Percentiles rank a stretch among this genome's conserved stretches.
phyloP scores from a whole-genome alignment of 768 basidiomycete species.

The Phlebiopsis flavidoalba region DNA sequence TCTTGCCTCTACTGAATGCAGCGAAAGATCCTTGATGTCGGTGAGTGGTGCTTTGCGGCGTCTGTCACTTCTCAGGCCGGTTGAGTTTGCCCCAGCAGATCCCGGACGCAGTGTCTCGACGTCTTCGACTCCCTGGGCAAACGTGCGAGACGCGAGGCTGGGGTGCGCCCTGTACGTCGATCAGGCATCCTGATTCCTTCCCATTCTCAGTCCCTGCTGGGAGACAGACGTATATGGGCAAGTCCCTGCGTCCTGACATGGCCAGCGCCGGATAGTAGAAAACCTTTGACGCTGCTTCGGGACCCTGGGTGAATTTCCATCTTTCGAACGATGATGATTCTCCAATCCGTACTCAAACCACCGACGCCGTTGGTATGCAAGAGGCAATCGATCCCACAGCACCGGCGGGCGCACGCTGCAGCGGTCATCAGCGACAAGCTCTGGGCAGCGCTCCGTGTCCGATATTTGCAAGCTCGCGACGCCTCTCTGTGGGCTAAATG shows the following conservation, averaged over 20 bases:
- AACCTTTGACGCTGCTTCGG: neutral
- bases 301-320: neutral
- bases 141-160: no score
- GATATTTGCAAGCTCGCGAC: neutral
- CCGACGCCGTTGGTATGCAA: neutral
- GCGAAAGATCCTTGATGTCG: neutral
- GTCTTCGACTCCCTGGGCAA: neutral
- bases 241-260: neutral
- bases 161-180: no score
- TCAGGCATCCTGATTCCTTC: no score
- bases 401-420: neutral
- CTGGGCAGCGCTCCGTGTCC: constrained; percentile 5
- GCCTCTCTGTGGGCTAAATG: neutral
- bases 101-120: neutral
- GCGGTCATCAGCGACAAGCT: constrained; percentile 1
- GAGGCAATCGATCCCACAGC: neutral
- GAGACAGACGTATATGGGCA: neutral
- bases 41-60: neutral
- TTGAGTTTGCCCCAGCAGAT: neutral
- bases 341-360: neutral
- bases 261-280: neutral
- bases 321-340: neutral
- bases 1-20: neutral
- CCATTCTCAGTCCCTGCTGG: neutral
- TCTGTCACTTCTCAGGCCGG: neutral